Percentiles rank a stretch among this genome's conserved stretches.
These are phyloP conservation scores for Penicillium odoratum DNA, from an alignment of 495 filamentous ascomycete genomes.

Conservation along the genomic window DNA sequence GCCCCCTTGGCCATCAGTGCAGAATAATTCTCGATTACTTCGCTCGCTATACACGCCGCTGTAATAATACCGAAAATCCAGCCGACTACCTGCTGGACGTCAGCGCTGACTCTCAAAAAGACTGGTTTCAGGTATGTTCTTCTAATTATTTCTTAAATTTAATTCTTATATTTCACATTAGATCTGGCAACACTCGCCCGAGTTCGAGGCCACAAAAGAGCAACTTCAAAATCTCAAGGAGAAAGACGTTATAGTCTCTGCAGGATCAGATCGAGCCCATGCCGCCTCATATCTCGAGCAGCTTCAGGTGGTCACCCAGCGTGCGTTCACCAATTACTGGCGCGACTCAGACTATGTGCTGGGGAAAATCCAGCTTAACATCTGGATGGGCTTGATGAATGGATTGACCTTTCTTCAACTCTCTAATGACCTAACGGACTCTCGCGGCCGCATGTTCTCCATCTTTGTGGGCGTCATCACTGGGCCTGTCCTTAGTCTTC, in stretches of 20 bases:
- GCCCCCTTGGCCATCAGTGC: constrained; percentile 50
- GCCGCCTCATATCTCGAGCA: constrained; percentile 12
- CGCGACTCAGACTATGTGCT: constrained; percentile 11
- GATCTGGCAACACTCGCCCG: constrained; percentile 1
- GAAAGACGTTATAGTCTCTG: neutral
- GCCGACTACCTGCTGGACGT: neutral
- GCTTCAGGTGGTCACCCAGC: constrained; percentile 6
- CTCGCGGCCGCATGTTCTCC: neutral
- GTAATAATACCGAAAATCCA: neutral
- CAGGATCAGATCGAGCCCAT: constrained; percentile 4
- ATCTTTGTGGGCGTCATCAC: constrained; percentile 31
- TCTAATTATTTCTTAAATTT: neutral
- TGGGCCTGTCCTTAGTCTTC: constrained; percentile 34
- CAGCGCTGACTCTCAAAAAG: neutral
- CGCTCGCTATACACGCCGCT: constrained; percentile 22
- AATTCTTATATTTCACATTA: neutral
- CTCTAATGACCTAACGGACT: neutral
- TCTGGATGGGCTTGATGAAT: constrained; percentile 16
- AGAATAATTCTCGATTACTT: constrained; percentile 51
- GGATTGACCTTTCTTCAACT: constrained; percentile 19
- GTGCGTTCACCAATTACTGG: constrained; percentile 13
- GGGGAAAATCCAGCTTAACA: constrained; percentile 14
- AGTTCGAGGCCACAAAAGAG: neutral
- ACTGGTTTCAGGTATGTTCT: neutral
- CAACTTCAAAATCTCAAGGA: neutral